Conservation (phyloP, 345 rosid species). For the Crucihimalaya himalaica region DNA sequence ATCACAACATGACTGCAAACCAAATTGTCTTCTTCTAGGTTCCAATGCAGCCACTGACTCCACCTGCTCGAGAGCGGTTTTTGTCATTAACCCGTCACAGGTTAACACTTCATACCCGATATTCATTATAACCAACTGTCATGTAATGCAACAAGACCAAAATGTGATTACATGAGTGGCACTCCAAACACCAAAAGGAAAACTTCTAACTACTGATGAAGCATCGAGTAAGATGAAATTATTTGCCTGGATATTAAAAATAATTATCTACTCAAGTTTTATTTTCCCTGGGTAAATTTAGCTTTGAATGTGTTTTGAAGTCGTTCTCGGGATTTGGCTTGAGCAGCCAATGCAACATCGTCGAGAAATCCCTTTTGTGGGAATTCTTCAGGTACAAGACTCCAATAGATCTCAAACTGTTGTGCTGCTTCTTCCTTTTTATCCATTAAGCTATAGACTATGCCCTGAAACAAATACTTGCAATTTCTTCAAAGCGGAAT, state of each 20-base stretch:
- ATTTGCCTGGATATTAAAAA: background rate
- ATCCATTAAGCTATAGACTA: slow-evolving; percentile 77
- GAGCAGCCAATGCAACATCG: slow-evolving; percentile 74
- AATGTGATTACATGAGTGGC: background rate
- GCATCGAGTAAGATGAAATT: background rate
- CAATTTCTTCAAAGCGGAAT: slow-evolving; percentile 7
- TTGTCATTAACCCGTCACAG: background rate
- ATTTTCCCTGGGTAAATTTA: slow-evolving; percentile 43
- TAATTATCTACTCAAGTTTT: background rate
- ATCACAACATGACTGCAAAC: background rate
- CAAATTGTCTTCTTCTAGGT: slow-evolving; percentile 6
- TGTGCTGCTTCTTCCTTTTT: slow-evolving; percentile 74
- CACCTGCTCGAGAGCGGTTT: background rate
- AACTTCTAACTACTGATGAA: background rate
- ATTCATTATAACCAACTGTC: background rate
- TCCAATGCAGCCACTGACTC: background rate
- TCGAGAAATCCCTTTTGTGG: slow-evolving; percentile 82
- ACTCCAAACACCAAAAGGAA: background rate
- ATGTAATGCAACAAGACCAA: background rate
- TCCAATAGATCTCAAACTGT: slow-evolving; percentile 69
- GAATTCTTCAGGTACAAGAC: slow-evolving; percentile 86
- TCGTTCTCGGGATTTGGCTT: slow-evolving; percentile 54
- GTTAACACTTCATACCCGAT: background rate
- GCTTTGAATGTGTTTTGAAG: slow-evolving; percentile 58
- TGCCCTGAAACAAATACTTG: slow-evolving; percentile 58